These are phyloP conservation scores for Aspergillus sp. DNA, from an alignment of 2,329 filamentous ascomycete genomes.

Conservation along the genomic window DNA sequence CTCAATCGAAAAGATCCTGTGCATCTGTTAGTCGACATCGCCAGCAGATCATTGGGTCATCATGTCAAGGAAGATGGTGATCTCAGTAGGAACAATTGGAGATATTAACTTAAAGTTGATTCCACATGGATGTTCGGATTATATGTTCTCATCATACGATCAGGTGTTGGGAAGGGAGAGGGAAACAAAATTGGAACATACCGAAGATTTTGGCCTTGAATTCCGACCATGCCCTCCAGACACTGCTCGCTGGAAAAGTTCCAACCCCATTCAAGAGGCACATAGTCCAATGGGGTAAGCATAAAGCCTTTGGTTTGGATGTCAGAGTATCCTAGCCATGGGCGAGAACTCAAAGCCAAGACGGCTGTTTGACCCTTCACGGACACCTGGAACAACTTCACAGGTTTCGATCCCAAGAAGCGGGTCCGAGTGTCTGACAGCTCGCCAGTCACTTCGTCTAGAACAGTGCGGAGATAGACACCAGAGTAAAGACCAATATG, in stretches of 20 bases:
- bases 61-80: slow-evolving; percentile 11
- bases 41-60: not conserved
- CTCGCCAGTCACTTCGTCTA: slow-evolving; percentile 95
- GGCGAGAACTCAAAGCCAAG: slow-evolving; percentile 83
- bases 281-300: slow-evolving; percentile 87
- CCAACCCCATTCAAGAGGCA: slow-evolving; percentile 87
- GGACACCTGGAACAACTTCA: slow-evolving; percentile 86
- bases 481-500: slow-evolving; percentile 96
- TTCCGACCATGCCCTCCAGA: slow-evolving; percentile 88
- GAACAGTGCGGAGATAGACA: slow-evolving; percentile 89
- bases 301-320: slow-evolving; percentile 83
- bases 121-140: slow-evolving; percentile 45
- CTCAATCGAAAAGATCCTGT: slow-evolving; percentile 84
- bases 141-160: slow-evolving; percentile 48
- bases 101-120: slow-evolving; percentile 44
- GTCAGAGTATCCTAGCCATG: slow-evolving; percentile 96
- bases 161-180: slow-evolving; percentile 20
- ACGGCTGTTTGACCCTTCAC: slow-evolving; percentile 83
- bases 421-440: slow-evolving; percentile 91
- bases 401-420: slow-evolving; percentile 87
- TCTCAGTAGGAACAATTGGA: slow-evolving; percentile 99
- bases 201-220: slow-evolving; percentile 84
- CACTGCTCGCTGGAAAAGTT: slow-evolving; percentile 96
- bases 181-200: slow-evolving; percentile 49
- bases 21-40: slow-evolving; percentile 9